phyloP scores from a whole-genome alignment of 768 basidiomycete genomes.

The Suillus brevipes region DNA sequence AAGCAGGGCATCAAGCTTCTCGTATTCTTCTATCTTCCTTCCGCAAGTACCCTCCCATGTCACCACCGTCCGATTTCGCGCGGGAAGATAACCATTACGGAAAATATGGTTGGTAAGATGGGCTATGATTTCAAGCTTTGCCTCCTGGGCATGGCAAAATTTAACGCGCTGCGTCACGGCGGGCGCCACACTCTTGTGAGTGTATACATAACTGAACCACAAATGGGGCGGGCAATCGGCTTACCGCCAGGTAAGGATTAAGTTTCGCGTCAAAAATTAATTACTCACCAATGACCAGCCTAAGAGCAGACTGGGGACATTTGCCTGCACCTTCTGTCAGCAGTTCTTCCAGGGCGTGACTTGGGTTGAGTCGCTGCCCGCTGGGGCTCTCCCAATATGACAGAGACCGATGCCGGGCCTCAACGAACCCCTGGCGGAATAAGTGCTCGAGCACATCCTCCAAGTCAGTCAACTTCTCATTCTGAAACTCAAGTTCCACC shows the following conservation, averaged over 20 bases:
- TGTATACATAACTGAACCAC: constrained; percentile 48
- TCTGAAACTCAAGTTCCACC: constrained; percentile 45
- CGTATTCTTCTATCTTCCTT: constrained; percentile 29
- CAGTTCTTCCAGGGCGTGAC: constrained; percentile 37
- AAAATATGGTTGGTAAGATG: constrained; percentile 52
- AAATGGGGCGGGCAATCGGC: constrained; percentile 41
- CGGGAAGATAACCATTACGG: constrained; percentile 36
- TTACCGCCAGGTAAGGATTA: constrained; percentile 17
- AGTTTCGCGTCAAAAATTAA: not conserved
- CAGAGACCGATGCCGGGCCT: constrained; percentile 41
- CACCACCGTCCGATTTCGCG: constrained; percentile 38
- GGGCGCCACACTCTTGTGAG: constrained; percentile 31
- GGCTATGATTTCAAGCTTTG: constrained; percentile 41
- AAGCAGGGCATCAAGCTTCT: constrained; percentile 25
- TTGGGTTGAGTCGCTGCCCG: constrained; percentile 37
- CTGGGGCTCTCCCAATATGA: constrained; percentile 47
- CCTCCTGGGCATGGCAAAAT: constrained; percentile 31
- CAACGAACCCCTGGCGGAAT: constrained; percentile 48
- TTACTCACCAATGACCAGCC: constrained; percentile 45
- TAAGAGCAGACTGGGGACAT: constrained; percentile 45
- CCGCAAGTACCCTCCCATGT: constrained; percentile 44
- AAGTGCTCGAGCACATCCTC: constrained; percentile 50
- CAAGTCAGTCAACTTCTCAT: constrained; percentile 41
- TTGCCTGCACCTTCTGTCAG: constrained; percentile 39
- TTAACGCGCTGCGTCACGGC: constrained; percentile 45